phyloP scores from a whole-genome alignment of 306 rosid species.

The Trifolium pratense region DNA sequence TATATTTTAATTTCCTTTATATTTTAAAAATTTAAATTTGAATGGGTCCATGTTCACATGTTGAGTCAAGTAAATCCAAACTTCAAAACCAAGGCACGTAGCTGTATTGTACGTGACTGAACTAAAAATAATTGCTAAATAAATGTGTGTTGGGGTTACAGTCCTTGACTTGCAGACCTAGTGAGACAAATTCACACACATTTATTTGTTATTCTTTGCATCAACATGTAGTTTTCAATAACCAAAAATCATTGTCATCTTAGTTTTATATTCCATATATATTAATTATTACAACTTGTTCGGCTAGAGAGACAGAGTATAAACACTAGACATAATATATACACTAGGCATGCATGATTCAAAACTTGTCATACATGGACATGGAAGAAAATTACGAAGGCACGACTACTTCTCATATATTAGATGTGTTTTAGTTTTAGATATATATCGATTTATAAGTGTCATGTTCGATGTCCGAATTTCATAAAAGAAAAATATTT shows the following conservation, averaged over 20 bases:
- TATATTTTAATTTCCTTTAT: not conserved
- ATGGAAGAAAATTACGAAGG: no score
- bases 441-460: no score
- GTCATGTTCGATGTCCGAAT: no score
- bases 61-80: constrained; percentile 42
- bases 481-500: no score
- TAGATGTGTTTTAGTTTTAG: no score
- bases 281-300: constrained; percentile 16
- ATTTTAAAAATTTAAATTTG: not conserved
- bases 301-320: not conserved
- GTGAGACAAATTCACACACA: constrained; percentile 48
- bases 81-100: constrained; percentile 30
- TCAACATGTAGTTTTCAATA: constrained; percentile 28
- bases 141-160: constrained; percentile 32
- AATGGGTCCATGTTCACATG: constrained; percentile 55
- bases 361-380: no score
- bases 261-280: not conserved
- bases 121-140: constrained; percentile 26
- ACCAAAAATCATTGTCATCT: constrained; percentile 1
- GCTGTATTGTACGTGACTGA: constrained; percentile 38
- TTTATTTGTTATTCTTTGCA: constrained; percentile 16
- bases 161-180: constrained; percentile 54
- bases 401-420: no score
- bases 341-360: no score
- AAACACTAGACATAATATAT: no score